phyloP scores from a whole-genome alignment of 495 filamentous ascomycete species.

The Hypoxylon lenormandii region DNA sequence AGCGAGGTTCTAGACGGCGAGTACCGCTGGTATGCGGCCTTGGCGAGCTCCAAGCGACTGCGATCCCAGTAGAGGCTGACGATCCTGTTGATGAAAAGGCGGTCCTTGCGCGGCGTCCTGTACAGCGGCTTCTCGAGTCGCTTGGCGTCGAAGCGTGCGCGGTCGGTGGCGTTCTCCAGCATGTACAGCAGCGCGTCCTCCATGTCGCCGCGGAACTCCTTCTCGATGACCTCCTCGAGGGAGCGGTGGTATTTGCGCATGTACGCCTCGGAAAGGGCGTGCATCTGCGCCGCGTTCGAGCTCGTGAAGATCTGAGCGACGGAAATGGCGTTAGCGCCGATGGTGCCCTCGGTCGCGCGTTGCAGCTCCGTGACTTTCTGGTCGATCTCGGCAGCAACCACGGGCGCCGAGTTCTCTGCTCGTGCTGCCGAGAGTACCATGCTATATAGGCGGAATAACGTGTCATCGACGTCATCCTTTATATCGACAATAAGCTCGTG shows the following conservation, averaged over 20 bases:
- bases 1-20: slow-evolving; percentile 48
- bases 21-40: slow-evolving; percentile 68
- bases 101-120: slow-evolving; percentile 80
- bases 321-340: slow-evolving; percentile 55
- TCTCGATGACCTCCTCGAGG: slow-evolving; percentile 71
- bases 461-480: slow-evolving; percentile 68
- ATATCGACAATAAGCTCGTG: slow-evolving; percentile 64
- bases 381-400: slow-evolving; percentile 69
- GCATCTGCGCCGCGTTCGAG: slow-evolving; percentile 72
- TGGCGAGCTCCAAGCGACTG: slow-evolving; percentile 71
- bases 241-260: slow-evolving; percentile 65
- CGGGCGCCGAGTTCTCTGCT: slow-evolving; percentile 70
- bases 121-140: slow-evolving; percentile 76
- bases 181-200: slow-evolving; percentile 70
- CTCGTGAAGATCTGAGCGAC: slow-evolving; percentile 73
- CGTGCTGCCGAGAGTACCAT: slow-evolving; percentile 72
- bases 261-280: slow-evolving; percentile 74
- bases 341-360: slow-evolving; percentile 67
- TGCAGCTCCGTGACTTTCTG: slow-evolving; percentile 71
- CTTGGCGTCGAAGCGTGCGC: slow-evolving; percentile 76
- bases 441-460: slow-evolving; percentile 61
- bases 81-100: slow-evolving; percentile 70
- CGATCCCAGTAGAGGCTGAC: slow-evolving; percentile 76
- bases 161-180: slow-evolving; percentile 73
- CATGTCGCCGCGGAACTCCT: slow-evolving; percentile 81